Base-by-base conservation (phyloP, 2,329 filamentous ascomycete genomes). In the Botryotinia calthae region DNA sequence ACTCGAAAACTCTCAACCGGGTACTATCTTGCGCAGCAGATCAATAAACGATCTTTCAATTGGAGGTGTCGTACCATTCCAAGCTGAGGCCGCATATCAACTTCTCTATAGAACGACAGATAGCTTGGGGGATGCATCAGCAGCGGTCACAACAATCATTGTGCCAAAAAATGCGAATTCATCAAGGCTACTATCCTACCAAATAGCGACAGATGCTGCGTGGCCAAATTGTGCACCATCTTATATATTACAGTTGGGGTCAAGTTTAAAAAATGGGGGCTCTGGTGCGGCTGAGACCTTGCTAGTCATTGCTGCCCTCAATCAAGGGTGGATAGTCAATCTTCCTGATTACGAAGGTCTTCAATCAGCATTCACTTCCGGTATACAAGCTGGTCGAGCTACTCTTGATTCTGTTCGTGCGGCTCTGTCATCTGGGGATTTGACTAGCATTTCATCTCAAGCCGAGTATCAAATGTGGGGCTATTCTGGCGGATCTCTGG, bases 401-500 rank as follows among this genome's bases (percentile, higher is more conserved):
- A 74, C 72, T 0, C 69, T 79, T 10, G 76, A 79, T 65, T 75
- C 74, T 5, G 40, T 79, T 4, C 75, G 77, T 34, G 76, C 77
- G n/a, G 73, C 72, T 20, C 63, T 75, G 8, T 51, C 40, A 14
- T 69, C 65, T 20, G n/a, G n/a, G 8, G 18, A 25, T 8, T 18
- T 54, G 20, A 40, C 59, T 42, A 34, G 71, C 12, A 34, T 75
- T 37, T 58, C 62, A 3, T 28, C 37, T 9, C 34, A 68, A 37
- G 54, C 68, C 9, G 34, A 58, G 4, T 72, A 70, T 48, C 73
- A 70, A 40, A 56, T 88, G 71, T 88, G 86, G 86, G 87, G 87
- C 0, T 89, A 88, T 76, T 87, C 85, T 0, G 87, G 87, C 4
- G 87, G 87, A 6, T 83, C 84, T 2, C 74, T 88, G 28, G 86